Evolutionary conservation across 176 grass and related monocot genomes (phyloP).

Genomic region (Miscanthus lutarioriparius): DNA sequence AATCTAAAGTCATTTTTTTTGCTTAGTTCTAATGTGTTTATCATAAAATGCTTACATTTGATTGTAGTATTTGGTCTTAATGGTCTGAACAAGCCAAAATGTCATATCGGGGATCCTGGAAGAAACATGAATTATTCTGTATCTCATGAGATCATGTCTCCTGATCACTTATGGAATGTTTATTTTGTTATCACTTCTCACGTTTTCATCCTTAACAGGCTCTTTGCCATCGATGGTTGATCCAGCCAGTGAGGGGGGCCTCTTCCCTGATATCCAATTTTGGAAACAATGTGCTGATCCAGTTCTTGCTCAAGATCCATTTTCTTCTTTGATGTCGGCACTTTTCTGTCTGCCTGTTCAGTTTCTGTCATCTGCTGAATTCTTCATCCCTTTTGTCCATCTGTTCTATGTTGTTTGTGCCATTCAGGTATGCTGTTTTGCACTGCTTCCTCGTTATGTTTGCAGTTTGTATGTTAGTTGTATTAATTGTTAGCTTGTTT

Average conservation of each 20-base stretch:
- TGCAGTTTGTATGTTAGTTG: background rate
- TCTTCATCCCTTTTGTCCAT: conserved; percentile 74
- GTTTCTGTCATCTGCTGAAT: conserved; percentile 71
- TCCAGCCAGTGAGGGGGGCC: conserved; percentile 46
- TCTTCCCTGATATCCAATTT: conserved; percentile 87
- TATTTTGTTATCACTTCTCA: conserved; percentile 25
- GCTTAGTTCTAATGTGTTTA: background rate
- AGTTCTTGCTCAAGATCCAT: conserved; percentile 87
- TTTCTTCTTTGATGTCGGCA: conserved; percentile 81
- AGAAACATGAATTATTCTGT: too few relatives aligned
- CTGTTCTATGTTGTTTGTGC: conserved; percentile 87
- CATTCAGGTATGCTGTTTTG: conserved; percentile 76
- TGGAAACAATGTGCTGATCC: conserved; percentile 90
- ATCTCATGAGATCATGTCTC: background rate
- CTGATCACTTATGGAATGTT: background rate
- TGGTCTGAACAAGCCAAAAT: too few relatives aligned
- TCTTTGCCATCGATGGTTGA: conserved; percentile 62
- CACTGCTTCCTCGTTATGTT: background rate
- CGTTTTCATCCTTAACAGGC: conserved; percentile 45
- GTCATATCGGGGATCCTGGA: too few relatives aligned
- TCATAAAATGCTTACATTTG: background rate
- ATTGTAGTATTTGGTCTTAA: too few relatives aligned
- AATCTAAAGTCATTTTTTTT: background rate
- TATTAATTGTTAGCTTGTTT: conserved; percentile 23
- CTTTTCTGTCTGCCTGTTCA: conserved; percentile 84